A percentile compares a stretch with the other conserved stretches of the same genome.
Evolutionary conservation across 1,284 basidiomycete species (phyloP).

Genomic region (Irpex lacteus): DNA sequence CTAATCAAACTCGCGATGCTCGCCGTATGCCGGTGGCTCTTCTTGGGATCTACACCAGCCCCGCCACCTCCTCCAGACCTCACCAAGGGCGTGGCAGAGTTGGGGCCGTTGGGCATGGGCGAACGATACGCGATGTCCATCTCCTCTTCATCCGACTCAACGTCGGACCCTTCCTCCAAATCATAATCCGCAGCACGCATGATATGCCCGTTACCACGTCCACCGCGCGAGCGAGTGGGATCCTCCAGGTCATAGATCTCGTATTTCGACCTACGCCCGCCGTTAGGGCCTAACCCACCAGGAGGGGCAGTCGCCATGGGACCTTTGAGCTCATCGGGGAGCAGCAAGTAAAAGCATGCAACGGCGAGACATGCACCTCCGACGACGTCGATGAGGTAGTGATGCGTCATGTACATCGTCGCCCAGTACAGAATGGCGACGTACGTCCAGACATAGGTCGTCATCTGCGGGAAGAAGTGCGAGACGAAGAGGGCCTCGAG

Average conservation of each 20-base stretch:
- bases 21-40: slow-evolving; percentile 70
- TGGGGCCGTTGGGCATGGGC: slow-evolving; percentile 44
- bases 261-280: slow-evolving; percentile 54
- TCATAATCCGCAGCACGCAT: slow-evolving; percentile 53
- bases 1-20: slow-evolving; percentile 78
- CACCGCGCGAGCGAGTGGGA: slow-evolving; percentile 31
- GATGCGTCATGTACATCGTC: slow-evolving; percentile 97
- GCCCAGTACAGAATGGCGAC: slow-evolving; percentile 93
- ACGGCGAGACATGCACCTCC: slow-evolving; percentile 91
- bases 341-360: slow-evolving; percentile 84
- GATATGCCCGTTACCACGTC: slow-evolving; percentile 25
- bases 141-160: slow-evolving; percentile 56
- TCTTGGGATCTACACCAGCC: slow-evolving; percentile 29
- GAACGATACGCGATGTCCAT: slow-evolving; percentile 69
- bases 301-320: slow-evolving; percentile 50
- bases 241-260: slow-evolving; percentile 69
- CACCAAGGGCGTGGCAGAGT: slow-evolving; percentile 35
- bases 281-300: slow-evolving; percentile 25
- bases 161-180: slow-evolving; percentile 50
- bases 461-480: slow-evolving; percentile 88
- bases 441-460: slow-evolving; percentile 79
- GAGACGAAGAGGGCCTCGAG: slow-evolving; percentile 92
- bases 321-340: slow-evolving; percentile 77
- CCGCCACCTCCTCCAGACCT: slow-evolving; percentile 9
- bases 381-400: slow-evolving; percentile 97